Evolutionary conservation across 164 flowering plant species (phyloP), one percentile per base, ranked within the genome.

Genomic region (Vitis rupestris): DNA sequence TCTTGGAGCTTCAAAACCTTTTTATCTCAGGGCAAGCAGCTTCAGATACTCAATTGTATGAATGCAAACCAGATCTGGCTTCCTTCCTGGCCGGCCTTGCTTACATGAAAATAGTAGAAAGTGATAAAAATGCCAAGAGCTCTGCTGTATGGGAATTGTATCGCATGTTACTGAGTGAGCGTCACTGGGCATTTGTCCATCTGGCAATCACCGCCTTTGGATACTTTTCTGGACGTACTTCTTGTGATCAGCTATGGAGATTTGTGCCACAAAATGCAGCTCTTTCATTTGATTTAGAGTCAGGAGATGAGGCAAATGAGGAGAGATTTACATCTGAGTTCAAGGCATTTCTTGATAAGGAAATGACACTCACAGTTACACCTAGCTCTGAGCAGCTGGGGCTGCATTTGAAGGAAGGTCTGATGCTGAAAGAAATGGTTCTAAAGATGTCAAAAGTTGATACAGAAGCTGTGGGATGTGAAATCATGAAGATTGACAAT

Each of bases 261-360:
- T 95, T 95, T 76, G 85, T 93, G 62, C 97, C 98, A 8, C 76
- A 74, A 9, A 80, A 88, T 82, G 98, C 99, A 13, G 91, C 98
- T 70, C 92, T 95, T 44, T 89, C 98, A 23, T 90, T 79, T 71
- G 90, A 95, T 72, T 15, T 81, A 53, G 83, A 71, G 49, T 78
- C 82, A 9, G 97, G 93, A 74, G 79, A 63, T 37, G 83, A 86
- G 48, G 70, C 80, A 49, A 79, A 73, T 47, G 87, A 81, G 70
- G 97, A 84, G 27, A 81, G 84, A 61, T 95, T 95, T 70, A 91
- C 91, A 96, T 74, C 78, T 1, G 97, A 90, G 78, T 73, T 95
- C 63, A 93, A 91, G 78, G 81, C 63, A 17, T 91, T 88, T 80
- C 90, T 91, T 55, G 98, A 93, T 75, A 95, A 90, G 85, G 97